Evolutionary conservation across 2,329 filamentous ascomycete genomes (phyloP).

Genomic region (Ophiosphaerella herpotricha): DNA sequence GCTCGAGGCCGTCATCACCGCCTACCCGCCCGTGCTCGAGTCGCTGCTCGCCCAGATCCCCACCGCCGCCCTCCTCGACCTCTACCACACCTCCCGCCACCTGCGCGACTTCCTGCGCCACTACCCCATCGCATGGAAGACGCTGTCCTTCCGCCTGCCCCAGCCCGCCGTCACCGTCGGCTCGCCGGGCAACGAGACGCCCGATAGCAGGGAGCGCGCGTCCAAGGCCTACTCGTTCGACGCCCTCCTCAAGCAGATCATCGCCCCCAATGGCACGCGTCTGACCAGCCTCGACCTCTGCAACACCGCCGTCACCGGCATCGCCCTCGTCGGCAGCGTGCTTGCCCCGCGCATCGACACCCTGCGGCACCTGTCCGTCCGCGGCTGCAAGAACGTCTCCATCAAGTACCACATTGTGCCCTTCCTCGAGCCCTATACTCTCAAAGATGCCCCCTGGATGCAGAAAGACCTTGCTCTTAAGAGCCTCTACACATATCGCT

Average conservation of each 20-base stretch:
- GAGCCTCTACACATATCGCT: conserved; percentile 65
- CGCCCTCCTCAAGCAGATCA: conserved; percentile 60
- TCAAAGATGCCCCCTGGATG: conserved; percentile 48
- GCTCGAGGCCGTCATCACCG: conserved; percentile 61
- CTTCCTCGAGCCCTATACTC: conserved; percentile 54
- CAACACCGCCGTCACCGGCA: conserved; percentile 64
- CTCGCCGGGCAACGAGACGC: conserved; percentile 47
- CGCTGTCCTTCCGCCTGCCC: conserved; percentile 62
- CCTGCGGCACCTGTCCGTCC: conserved; percentile 63
- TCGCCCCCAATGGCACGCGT: conserved; percentile 61
- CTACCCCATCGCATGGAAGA: conserved; percentile 66
- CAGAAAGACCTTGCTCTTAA: conserved; percentile 58
- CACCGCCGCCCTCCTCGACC: conserved; percentile 60
- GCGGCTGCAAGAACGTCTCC: conserved; percentile 67
- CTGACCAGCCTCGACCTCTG: conserved; percentile 63
- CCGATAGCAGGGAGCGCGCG: conserved; percentile 51
- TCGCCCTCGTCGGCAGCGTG: conserved; percentile 60
- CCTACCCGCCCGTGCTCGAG: conserved; percentile 62
- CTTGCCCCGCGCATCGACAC: conserved; percentile 59
- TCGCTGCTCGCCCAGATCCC: conserved; percentile 62
- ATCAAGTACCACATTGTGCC: conserved; percentile 68
- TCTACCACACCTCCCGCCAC: conserved; percentile 62
- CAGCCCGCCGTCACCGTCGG: conserved; percentile 45
- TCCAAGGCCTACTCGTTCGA: conserved; percentile 64
- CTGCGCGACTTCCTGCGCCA: conserved; percentile 58